Conservation (phyloP, 768 basidiomycete species). For the Hypsizygus marmoreus region DNA sequence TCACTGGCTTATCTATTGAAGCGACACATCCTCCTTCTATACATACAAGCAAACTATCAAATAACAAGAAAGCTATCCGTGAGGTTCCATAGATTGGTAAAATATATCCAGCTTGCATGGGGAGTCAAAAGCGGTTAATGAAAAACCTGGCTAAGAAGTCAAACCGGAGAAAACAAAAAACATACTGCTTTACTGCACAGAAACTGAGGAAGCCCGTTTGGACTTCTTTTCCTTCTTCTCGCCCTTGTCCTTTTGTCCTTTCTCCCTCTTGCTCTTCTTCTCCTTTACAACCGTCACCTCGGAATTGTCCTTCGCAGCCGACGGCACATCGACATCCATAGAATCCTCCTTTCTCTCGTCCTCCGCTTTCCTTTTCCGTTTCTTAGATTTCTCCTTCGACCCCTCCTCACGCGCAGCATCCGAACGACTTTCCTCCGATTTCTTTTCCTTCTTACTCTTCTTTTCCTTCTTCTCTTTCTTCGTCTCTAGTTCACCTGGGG, state of each 20-base stretch:
- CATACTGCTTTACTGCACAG: constrained; percentile 15
- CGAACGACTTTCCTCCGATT: constrained; percentile 16
- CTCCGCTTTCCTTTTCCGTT: constrained; percentile 21
- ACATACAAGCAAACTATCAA: no score
- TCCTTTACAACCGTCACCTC: constrained; percentile 26
- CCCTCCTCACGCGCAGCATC: constrained; percentile 14
- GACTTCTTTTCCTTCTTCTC: constrained; percentile 21
- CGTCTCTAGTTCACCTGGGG: constrained; percentile 7
- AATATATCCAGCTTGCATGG: no score
- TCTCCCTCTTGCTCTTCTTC: constrained; percentile 35
- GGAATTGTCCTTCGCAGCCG: constrained; percentile 18
- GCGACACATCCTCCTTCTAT: no score
- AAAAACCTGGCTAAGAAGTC: neutral
- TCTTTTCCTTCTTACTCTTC: constrained; percentile 22
- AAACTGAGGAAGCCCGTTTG: constrained; percentile 16
- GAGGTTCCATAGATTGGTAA: neutral
- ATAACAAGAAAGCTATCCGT: neutral
- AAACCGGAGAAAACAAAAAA: neutral
- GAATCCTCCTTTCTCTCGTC: constrained; percentile 5
- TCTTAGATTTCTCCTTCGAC: constrained; percentile 13
- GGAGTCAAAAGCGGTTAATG: no score
- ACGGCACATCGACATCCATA: constrained; percentile 17
- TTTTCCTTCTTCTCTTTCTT: constrained; percentile 27
- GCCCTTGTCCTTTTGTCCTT: constrained; percentile 27
- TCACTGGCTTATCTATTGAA: no score